These are phyloP conservation scores for Plenodomus tracheiphilus DNA, from an alignment of 2,329 filamentous ascomycete species.

Conservation along the genomic window DNA sequence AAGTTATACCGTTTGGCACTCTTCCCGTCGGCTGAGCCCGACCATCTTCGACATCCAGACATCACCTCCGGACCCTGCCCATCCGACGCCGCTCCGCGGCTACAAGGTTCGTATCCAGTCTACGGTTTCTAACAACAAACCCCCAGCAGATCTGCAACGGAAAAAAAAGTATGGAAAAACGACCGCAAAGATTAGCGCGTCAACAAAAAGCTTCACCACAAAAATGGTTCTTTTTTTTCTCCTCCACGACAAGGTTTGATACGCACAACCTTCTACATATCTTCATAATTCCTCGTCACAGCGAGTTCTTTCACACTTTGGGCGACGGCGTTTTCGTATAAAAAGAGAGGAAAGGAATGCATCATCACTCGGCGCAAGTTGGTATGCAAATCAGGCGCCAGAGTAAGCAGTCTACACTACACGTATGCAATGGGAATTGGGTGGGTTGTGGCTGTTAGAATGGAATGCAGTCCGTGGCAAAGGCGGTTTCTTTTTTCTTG, in stretches of 20 bases:
- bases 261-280: no score
- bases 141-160: not conserved
- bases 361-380: constrained; percentile 2
- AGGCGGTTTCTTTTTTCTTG: no score
- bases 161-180: constrained; percentile 32
- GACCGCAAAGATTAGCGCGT: no score
- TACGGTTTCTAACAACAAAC: constrained; percentile 25
- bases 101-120: constrained; percentile 18
- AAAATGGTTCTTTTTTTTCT: no score
- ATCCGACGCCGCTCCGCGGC: constrained; percentile 1
- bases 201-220: no score
- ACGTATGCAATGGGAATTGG: no score
- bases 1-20: constrained; percentile 14
- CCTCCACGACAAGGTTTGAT: no score
- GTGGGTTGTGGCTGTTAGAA: no score
- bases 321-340: not conserved
- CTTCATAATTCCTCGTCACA: not conserved
- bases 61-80: constrained; percentile 5
- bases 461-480: no score
- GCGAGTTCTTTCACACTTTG: not conserved
- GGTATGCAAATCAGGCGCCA: no score
- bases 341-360: constrained; percentile 3
- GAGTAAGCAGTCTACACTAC: no score
- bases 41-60: not conserved
- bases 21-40: constrained; percentile 10